phyloP scores from a whole-genome alignment of 139 green algal species.

The Eudorina sp. region DNA sequence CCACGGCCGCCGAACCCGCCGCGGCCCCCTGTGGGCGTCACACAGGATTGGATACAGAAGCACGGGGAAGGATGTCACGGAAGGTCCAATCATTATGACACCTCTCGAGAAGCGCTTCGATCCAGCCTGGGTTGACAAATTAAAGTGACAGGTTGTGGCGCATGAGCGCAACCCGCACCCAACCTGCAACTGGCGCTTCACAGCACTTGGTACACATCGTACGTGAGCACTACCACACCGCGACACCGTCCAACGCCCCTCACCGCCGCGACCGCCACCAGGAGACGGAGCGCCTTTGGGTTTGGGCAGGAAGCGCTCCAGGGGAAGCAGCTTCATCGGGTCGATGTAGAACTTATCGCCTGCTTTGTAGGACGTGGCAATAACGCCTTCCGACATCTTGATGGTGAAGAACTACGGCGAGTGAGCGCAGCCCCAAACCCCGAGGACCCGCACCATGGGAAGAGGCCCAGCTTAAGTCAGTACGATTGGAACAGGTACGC shows the following conservation, averaged over 20 bases:
- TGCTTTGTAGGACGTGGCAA: slow-evolving; percentile 90
- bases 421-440: not conserved
- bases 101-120: not conserved
- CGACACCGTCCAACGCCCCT: not conserved
- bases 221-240: not conserved
- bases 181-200: not conserved
- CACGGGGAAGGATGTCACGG: too few species aligned
- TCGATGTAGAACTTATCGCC: slow-evolving; percentile 99
- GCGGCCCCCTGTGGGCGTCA: too few species aligned
- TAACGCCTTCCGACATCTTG: slow-evolving; percentile 96
- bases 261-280: not conserved
- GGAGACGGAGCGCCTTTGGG: slow-evolving; percentile 79
- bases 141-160: not conserved
- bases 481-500: not conserved
- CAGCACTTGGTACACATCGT: not conserved
- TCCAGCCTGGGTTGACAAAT: too few species aligned
- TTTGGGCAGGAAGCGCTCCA: slow-evolving; percentile 92
- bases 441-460: not conserved
- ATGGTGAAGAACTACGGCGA: slow-evolving; percentile 89
- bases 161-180: not conserved
- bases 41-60: too few species aligned
- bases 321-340: slow-evolving; percentile 87
- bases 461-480: not conserved
- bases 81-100: too few species aligned
- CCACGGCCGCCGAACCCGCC: too few species aligned